phyloP scores from a whole-genome alignment of 2,329 filamentous ascomycete genomes.

The Nannizziopsis barbatae region DNA sequence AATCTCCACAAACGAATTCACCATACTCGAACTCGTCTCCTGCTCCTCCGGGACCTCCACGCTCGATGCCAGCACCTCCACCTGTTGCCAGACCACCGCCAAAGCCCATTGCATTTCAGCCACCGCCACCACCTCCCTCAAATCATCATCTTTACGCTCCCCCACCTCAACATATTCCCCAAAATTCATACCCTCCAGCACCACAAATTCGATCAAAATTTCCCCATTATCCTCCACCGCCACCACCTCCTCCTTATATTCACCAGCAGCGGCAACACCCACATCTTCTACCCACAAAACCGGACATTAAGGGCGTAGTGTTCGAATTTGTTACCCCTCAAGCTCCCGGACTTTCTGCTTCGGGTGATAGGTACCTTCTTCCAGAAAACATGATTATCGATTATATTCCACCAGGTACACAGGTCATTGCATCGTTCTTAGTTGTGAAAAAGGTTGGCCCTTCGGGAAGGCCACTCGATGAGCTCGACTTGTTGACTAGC shows the following conservation, averaged over 20 bases:
- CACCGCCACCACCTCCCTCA: conserved; percentile 17
- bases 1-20: conserved; percentile 13
- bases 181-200: conserved; percentile 16
- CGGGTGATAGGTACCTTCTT: conserved; percentile 40
- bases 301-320: conserved; percentile 37
- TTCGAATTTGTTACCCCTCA: conserved; percentile 39
- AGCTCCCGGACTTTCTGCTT: conserved; percentile 32
- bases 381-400: conserved; percentile 41
- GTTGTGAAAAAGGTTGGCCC: conserved; percentile 35
- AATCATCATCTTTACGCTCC: conserved; percentile 14
- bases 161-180: conserved; percentile 7
- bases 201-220: conserved; percentile 30
- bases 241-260: conserved; percentile 21
- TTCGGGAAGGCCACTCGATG: conserved; percentile 20
- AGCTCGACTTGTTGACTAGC: conserved; percentile 18
- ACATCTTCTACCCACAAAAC: conserved; percentile 25
- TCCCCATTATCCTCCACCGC: conserved; percentile 25
- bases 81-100: conserved; percentile 1
- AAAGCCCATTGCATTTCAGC: conserved; percentile 5
- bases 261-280: conserved; percentile 23
- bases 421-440: conserved; percentile 39
- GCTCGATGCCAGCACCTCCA: conserved; percentile 10
- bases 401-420: conserved; percentile 36
- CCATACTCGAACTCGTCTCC: conserved; percentile 8
- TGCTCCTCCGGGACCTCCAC: conserved; percentile 6